A percentile compares a stretch with the other conserved stretches of the same genome.
Evolutionary conservation across 164 flowering plant species (phyloP).

Genomic region (Houttuynia cordata): DNA sequence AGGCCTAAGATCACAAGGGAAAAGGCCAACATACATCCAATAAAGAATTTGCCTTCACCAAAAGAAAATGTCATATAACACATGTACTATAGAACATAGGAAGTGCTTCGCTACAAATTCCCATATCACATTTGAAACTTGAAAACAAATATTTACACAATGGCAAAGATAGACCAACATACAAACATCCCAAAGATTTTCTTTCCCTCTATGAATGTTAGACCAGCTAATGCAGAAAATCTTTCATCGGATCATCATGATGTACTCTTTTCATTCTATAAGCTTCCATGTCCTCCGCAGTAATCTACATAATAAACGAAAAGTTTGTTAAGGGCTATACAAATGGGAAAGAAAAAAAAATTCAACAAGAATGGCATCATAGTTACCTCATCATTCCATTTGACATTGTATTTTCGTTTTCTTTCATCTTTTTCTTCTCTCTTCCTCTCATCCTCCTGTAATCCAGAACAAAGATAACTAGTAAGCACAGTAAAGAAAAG

Average conservation of each 20-base stretch:
- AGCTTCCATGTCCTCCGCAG: constrained; percentile 83
- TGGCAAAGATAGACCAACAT: no score
- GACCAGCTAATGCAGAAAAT: constrained; percentile 36
- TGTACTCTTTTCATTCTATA: constrained; percentile 61
- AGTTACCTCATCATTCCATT: constrained; percentile 65
- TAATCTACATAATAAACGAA: constrained; percentile 31
- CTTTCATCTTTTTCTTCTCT: constrained; percentile 78
- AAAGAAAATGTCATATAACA: no score
- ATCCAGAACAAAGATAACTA: neutral
- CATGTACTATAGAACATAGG: no score
- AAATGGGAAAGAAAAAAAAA: neutral
- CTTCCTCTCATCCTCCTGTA: constrained; percentile 76
- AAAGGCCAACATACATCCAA: no score
- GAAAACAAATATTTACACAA: no score
- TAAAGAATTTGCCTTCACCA: no score
- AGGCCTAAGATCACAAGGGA: no score
- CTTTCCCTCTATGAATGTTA: no score
- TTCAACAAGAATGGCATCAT: neutral
- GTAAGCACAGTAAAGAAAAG: neutral
- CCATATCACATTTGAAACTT: no score
- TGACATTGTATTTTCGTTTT: constrained; percentile 77
- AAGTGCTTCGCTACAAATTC: no score
- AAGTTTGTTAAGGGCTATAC: neutral
- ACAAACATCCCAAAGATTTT: no score
- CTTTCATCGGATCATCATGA: constrained; percentile 85